These are phyloP conservation scores for Alloteropsis angusta DNA, from an alignment of 202 grass and related monocot genomes.

Conservation along the genomic window DNA sequence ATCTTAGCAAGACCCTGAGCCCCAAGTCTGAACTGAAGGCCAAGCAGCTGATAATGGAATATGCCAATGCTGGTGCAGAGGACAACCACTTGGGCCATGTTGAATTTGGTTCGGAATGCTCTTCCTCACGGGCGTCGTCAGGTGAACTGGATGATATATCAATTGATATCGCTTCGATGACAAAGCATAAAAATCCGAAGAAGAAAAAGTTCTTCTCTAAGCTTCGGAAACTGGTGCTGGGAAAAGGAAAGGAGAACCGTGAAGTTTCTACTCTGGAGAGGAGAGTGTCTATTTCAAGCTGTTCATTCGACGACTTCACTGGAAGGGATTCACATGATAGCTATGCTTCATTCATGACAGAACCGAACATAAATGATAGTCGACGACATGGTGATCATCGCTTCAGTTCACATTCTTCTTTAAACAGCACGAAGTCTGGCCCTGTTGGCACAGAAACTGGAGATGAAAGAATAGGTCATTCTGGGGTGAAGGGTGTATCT, in stretches of 20 bases:
- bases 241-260: constrained; percentile 49
- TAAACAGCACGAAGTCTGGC: constrained; percentile 25
- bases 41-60: constrained; percentile 87
- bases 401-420: constrained; percentile 34
- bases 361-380: constrained; percentile 16
- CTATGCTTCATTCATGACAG: constrained; percentile 50
- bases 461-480: constrained; percentile 31
- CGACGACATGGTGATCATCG: constrained; percentile 1
- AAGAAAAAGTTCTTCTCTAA: constrained; percentile 67
- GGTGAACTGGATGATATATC: constrained; percentile 45
- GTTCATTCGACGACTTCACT: constrained; percentile 57
- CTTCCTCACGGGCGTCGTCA: constrained; percentile 59
- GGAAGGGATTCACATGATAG: constrained; percentile 53
- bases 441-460: constrained; percentile 7
- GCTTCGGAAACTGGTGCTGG: constrained; percentile 61
- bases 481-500: neutral
- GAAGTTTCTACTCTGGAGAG: constrained; percentile 29
- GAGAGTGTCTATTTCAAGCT: constrained; percentile 54
- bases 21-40: constrained; percentile 74
- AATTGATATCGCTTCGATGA: constrained; percentile 27
- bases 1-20: constrained; percentile 79
- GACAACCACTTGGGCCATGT: constrained; percentile 35
- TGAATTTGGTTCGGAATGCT: constrained; percentile 66
- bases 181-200: constrained; percentile 28
- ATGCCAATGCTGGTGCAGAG: constrained; percentile 51